These are phyloP conservation scores for Jacaranda copaia DNA, from an alignment of 257 asterid genomes.

Conservation along the genomic window DNA sequence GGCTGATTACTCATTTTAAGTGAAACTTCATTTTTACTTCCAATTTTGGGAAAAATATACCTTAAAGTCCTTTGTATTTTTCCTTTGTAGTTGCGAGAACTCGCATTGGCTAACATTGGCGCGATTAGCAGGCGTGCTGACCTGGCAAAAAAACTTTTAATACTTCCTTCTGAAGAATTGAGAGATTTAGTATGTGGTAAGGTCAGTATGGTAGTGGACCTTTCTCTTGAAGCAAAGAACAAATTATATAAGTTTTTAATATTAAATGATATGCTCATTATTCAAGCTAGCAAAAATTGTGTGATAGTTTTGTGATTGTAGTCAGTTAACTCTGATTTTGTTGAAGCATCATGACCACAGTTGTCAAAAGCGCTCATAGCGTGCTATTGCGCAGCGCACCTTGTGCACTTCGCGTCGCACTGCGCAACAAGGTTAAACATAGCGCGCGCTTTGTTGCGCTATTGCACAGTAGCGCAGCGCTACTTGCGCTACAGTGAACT, in stretches of 20 bases:
- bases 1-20: conserved; percentile 2
- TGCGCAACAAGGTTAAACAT: no score
- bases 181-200: conserved; percentile 88
- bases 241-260: not conserved
- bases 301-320: conserved; percentile 17
- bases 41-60: conserved; percentile 1
- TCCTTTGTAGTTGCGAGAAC: conserved; percentile 80
- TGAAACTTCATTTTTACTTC: conserved; percentile 4
- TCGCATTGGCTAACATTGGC: conserved; percentile 93
- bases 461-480: no score
- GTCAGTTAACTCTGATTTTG: conserved; percentile 19
- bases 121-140: conserved; percentile 84
- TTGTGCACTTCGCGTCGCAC: no score
- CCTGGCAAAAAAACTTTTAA: conserved; percentile 84
- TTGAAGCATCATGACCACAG: conserved; percentile 12
- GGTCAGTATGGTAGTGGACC: conserved; percentile 59
- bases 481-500: no score
- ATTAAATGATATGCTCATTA: not conserved
- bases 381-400: no score
- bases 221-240: conserved; percentile 13
- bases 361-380: no score
- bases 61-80: conserved; percentile 16
- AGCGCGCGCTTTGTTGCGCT: no score
- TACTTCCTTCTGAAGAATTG: conserved; percentile 82
- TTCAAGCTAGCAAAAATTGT: conserved; percentile 20